Percentiles rank a stretch among this genome's conserved stretches.
Conservation (phyloP, 2,329 filamentous ascomycete species). For the Ploettnerulaceae sp. region DNA sequence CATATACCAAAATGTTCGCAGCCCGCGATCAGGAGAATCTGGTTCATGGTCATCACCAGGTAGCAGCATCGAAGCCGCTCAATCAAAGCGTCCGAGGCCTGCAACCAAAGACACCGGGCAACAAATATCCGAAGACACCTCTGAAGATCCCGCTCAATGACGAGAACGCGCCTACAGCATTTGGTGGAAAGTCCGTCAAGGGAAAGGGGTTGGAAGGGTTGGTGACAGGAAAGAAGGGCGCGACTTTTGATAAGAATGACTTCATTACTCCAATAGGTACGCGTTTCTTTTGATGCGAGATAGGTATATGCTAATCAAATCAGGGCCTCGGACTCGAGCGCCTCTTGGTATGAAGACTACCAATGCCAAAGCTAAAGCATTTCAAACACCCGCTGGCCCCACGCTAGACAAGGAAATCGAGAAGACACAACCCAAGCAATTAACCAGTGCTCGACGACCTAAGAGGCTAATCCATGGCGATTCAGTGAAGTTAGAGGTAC, state of each 20-base stretch:
- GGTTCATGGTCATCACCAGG: constrained; percentile 68
- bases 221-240: constrained; percentile 48
- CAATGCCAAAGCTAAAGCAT: constrained; percentile 74
- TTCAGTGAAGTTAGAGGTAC: constrained; percentile 58
- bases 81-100: constrained; percentile 59
- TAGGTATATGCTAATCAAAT: background rate
- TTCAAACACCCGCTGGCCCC: constrained; percentile 62
- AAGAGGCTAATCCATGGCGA: constrained; percentile 51
- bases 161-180: constrained; percentile 65
- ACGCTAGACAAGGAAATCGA: constrained; percentile 53
- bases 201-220: constrained; percentile 53
- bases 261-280: constrained; percentile 79
- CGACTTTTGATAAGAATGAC: constrained; percentile 52
- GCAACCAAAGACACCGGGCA: constrained; percentile 73
- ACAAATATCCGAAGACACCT: constrained; percentile 75
- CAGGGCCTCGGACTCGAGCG: constrained; percentile 60
- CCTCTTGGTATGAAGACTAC: constrained; percentile 93
- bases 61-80: constrained; percentile 64
- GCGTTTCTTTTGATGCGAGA: constrained; percentile 23
- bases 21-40: constrained; percentile 84
- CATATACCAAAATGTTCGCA: constrained; percentile 59
- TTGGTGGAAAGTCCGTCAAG: constrained; percentile 54
- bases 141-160: constrained; percentile 74
- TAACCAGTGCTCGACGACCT: constrained; percentile 52
- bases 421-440: constrained; percentile 54